Conservation (phyloP, 2,329 filamentous ascomycete species). For the Xylariaceae sp. region DNA sequence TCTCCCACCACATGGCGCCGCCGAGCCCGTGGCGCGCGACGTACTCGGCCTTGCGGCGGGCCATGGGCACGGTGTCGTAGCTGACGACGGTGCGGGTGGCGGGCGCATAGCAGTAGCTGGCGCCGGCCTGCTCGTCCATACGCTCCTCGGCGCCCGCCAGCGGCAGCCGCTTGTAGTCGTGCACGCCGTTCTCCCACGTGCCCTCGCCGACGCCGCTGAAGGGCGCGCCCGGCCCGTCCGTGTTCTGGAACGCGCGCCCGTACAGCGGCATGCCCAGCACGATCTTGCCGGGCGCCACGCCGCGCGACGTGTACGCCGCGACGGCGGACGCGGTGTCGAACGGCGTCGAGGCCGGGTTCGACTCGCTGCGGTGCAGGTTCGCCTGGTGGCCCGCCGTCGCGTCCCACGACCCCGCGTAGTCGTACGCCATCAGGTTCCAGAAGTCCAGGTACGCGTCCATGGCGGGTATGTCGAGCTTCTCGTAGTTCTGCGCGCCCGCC, state of each 20-base stretch:
- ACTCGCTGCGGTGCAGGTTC: constrained; percentile 69
- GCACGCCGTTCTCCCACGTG: constrained; percentile 83
- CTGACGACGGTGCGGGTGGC: constrained; percentile 70
- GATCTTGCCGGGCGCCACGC: constrained; percentile 73
- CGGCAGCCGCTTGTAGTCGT: constrained; percentile 88
- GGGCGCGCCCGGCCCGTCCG: constrained; percentile 72
- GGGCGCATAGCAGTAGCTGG: constrained; percentile 79
- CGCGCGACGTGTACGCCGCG: constrained; percentile 66
- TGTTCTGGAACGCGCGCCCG: constrained; percentile 82
- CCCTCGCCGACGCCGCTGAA: constrained; percentile 79
- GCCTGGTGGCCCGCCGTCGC: constrained; percentile 74
- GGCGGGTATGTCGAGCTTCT: constrained; percentile 63
- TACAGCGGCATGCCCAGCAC: constrained; percentile 93
- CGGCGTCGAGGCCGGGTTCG: constrained; percentile 70
- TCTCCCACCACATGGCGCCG: constrained; percentile 99
- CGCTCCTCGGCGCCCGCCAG: constrained; percentile 67
- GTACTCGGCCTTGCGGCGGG: constrained; percentile 72
- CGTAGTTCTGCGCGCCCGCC: constrained; percentile 66
- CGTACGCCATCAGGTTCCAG: constrained; percentile 88
- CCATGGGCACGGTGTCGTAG: constrained; percentile 76
- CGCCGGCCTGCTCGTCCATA: constrained; percentile 67
- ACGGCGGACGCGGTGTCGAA: constrained; percentile 78
- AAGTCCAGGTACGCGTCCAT: constrained; percentile 74
- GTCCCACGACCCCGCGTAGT: constrained; percentile 87
- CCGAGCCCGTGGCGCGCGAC: constrained; percentile 72